Percentiles rank a stretch among this genome's conserved stretches.
Evolutionary conservation across 352 stramenopile genomes (phyloP).

Genomic region (Pseudoperonospora humuli): DNA sequence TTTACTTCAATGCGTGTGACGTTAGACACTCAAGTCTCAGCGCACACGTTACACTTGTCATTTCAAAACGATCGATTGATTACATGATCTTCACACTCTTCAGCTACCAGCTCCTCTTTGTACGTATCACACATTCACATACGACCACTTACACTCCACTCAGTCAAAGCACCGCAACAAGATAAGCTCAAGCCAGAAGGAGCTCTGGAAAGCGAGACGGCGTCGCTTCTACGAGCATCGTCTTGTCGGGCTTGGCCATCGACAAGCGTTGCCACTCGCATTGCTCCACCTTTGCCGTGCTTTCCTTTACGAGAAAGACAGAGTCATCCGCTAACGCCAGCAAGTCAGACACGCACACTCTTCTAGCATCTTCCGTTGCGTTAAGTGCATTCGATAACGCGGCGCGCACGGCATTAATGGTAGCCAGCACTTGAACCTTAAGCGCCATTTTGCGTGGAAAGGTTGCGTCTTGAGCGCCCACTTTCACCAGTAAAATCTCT

Average conservation of each 20-base stretch:
- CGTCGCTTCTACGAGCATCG: conserved; percentile 15
- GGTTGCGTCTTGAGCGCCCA: conserved; percentile 42
- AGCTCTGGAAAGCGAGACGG: conserved; percentile 33
- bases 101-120: background rate
- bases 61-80: conserved; percentile 18
- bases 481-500: conserved; percentile 58
- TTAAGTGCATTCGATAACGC: conserved; percentile 52
- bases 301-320: conserved; percentile 33
- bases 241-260: conserved; percentile 30
- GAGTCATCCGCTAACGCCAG: conserved; percentile 40
- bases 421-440: conserved; percentile 26
- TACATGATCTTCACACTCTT: conserved; percentile 4
- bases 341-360: conserved; percentile 30
- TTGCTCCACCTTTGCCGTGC: conserved; percentile 25
- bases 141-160: conserved; percentile 1
- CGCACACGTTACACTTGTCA: too few species aligned
- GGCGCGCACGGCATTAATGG: conserved; percentile 43
- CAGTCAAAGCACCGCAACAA: background rate
- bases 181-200: conserved; percentile 16
- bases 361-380: conserved; percentile 11
- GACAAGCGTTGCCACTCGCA: conserved; percentile 47
- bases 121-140: background rate
- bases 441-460: conserved; percentile 46
- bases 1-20: too few species aligned
- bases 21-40: too few species aligned